Conservation (phyloP, 31 red algal genomes). For the Endocladia muricata region DNA sequence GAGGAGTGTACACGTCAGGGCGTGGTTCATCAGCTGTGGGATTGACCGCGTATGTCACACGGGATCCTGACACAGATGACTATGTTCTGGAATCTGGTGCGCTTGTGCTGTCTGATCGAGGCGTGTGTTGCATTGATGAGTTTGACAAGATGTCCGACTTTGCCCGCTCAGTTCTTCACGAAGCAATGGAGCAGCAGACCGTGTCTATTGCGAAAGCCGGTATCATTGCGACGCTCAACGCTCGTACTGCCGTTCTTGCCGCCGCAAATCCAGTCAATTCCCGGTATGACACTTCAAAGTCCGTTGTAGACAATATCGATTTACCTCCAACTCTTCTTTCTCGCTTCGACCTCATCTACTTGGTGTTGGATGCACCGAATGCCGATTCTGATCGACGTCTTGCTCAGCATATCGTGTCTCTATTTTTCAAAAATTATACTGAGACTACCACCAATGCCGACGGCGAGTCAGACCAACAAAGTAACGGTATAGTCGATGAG, state of each 20-base stretch:
- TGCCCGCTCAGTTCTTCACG: conserved; percentile 91
- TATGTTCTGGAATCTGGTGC: conserved; percentile 94
- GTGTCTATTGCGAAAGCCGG: conserved; percentile 97
- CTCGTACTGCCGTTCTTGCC: conserved; percentile 90
- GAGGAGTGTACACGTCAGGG: conserved; percentile 96
- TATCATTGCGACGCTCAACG: conserved; percentile 95
- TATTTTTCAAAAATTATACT: conserved; percentile 75
- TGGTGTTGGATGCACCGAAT: conserved; percentile 88
- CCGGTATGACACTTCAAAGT: conserved; percentile 75
- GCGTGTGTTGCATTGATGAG: conserved; percentile 96
- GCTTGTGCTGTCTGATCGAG: conserved; percentile 90
- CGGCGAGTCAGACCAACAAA: background rate
- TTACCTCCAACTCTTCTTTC: conserved; percentile 93
- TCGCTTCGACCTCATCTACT: conserved; percentile 93
- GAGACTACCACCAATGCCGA: conserved; percentile 17
- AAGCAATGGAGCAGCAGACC: conserved; percentile 99
- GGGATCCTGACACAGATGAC: conserved; percentile 88
- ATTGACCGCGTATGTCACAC: conserved; percentile 92
- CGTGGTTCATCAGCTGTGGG: conserved; percentile 97
- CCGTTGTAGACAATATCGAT: conserved; percentile 95
- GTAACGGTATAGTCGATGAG: too few relatives aligned
- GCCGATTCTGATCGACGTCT: conserved; percentile 80
- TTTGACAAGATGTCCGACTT: conserved; percentile 99
- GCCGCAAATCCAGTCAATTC: conserved; percentile 95
- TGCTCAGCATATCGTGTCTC: conserved; percentile 91